Evolutionary conservation across 768 basidiomycete species (phyloP).

Genomic region (Tylopilus rubrobrunneus): DNA sequence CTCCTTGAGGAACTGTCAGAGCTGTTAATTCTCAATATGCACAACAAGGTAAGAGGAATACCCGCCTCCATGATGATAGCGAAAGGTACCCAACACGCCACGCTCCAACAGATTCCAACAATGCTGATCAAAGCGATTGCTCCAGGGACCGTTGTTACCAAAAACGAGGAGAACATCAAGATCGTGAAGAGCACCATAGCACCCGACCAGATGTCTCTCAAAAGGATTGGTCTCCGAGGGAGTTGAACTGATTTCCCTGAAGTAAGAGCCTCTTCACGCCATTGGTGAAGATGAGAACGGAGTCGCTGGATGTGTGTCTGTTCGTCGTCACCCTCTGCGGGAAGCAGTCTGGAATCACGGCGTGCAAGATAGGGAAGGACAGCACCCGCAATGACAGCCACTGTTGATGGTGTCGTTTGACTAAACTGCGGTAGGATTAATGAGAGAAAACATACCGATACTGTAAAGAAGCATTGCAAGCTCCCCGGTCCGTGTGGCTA

Average conservation of each 20-base stretch:
- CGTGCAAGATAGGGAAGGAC: constrained; percentile 77
- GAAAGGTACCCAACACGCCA: constrained; percentile 97
- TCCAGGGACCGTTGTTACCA: constrained; percentile 70
- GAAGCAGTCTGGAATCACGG: constrained; percentile 77
- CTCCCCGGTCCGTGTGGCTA: constrained; percentile 82
- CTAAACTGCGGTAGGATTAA: background rate
- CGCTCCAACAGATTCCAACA: constrained; percentile 93
- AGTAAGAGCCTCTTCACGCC: constrained; percentile 81
- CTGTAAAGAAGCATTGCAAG: constrained; percentile 90
- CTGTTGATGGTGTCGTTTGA: constrained; percentile 36
- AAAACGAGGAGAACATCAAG: constrained; percentile 82
- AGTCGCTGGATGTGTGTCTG: constrained; percentile 72
- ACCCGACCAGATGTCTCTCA: constrained; percentile 92
- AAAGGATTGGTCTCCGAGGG: constrained; percentile 85
- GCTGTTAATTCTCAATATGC: background rate
- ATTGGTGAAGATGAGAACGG: constrained; percentile 65
- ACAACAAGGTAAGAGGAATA: constrained; percentile 37
- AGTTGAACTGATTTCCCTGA: constrained; percentile 71
- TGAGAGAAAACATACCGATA: constrained; percentile 50
- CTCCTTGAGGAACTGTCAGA: constrained; percentile 66
- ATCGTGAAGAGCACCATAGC: constrained; percentile 77
- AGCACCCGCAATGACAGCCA: constrained; percentile 80
- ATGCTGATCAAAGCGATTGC: constrained; percentile 80
- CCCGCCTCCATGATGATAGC: constrained; percentile 95
- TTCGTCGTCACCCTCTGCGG: constrained; percentile 61